Conservation (phyloP, 2,329 filamentous ascomycete species). For the Penicillium sumatraense region DNA sequence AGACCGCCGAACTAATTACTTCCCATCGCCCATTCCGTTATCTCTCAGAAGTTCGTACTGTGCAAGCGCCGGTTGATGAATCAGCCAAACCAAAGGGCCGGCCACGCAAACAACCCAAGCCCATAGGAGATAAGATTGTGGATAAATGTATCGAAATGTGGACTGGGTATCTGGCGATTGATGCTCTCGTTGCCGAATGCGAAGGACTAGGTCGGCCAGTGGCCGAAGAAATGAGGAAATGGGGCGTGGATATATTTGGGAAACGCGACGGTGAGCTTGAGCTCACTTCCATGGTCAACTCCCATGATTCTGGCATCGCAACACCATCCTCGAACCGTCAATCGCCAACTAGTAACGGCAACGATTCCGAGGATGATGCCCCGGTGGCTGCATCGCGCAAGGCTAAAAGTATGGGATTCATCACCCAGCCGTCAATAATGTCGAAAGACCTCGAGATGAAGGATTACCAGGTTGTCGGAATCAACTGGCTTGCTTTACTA, state of each 20-base stretch:
- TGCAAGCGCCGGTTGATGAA: constrained; percentile 57
- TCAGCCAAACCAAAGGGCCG: constrained; percentile 51
- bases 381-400: constrained; percentile 41
- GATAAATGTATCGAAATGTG: constrained; percentile 74
- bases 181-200: constrained; percentile 77
- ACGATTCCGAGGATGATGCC: constrained; percentile 51
- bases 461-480: constrained; percentile 88
- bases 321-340: constrained; percentile 57
- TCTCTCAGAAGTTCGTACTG: constrained; percentile 67
- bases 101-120: constrained; percentile 53
- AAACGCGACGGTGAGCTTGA: constrained; percentile 66
- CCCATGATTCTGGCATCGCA: constrained; percentile 70
- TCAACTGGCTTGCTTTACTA: constrained; percentile 91
- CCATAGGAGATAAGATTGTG: constrained; percentile 69
- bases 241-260: constrained; percentile 70
- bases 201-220: constrained; percentile 72
- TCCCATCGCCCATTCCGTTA: constrained; percentile 73
- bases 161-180: constrained; percentile 79
- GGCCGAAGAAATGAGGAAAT: constrained; percentile 66
- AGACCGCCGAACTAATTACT: constrained; percentile 71
- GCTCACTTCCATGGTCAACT: constrained; percentile 57
- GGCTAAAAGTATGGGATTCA: constrained; percentile 42
- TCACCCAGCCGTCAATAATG: constrained; percentile 78
- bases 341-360: constrained; percentile 43
- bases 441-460: constrained; percentile 77